Conservation (phyloP, 768 basidiomycete species). For the Exsudoporus frostii region DNA sequence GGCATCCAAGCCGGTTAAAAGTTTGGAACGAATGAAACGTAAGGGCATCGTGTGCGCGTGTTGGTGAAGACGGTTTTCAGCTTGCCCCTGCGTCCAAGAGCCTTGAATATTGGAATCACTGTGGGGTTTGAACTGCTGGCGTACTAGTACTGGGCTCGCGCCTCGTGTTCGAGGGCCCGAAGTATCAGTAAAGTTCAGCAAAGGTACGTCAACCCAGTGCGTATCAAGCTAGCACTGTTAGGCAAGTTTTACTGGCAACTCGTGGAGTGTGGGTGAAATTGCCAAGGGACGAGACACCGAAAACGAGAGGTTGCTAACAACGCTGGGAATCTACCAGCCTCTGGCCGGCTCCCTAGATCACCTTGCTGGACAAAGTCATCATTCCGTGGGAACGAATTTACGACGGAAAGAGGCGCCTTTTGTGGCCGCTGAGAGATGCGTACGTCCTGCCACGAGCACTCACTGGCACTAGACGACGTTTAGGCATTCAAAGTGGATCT, state of each 20-base stretch:
- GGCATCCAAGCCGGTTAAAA: slow-evolving; percentile 20
- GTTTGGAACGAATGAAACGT: slow-evolving; percentile 27
- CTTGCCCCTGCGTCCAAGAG: not conserved
- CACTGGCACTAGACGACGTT: too few species aligned
- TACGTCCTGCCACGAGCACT: too few species aligned
- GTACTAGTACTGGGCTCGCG: too few species aligned
- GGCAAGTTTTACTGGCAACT: not conserved
- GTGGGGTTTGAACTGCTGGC: not conserved
- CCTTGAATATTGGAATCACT: not conserved
- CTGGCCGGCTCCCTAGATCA: too few species aligned
- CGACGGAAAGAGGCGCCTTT: too few species aligned
- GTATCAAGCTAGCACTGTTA: not conserved
- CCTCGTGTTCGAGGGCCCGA: not conserved
- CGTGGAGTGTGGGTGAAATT: not conserved
- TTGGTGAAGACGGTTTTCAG: not conserved
- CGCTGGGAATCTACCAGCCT: not conserved
- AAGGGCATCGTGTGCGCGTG: slow-evolving; percentile 26
- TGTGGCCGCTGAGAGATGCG: too few species aligned
- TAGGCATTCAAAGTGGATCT: too few species aligned
- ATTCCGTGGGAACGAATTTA: too few species aligned
- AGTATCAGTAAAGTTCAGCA: not conserved
- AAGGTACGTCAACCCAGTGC: not conserved
- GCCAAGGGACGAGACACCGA: too few species aligned
- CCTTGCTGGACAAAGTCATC: too few species aligned
- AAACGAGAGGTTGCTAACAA: not conserved